Evolutionary conservation across 2,329 filamentous ascomycete species (phyloP), one percentile per base, ranked within the genome.

Genomic region (Penicillium expansum): DNA sequence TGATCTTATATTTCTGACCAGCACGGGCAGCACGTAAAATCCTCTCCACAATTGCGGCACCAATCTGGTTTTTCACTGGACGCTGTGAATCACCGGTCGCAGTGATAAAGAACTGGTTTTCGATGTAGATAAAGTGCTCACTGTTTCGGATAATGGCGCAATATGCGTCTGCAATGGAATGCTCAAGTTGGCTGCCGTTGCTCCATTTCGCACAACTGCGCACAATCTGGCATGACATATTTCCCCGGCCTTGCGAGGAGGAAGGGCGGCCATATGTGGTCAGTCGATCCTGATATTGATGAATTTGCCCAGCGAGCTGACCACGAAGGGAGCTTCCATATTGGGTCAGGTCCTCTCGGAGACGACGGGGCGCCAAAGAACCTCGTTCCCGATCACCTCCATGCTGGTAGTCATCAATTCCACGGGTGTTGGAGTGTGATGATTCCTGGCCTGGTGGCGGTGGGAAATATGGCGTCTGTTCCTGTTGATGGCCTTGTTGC

Each of bases 91-190:
- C 87, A 9, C 91, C 90, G 0, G 94, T 97, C 0, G 94, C 90
- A 0, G 92, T 96, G 70, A 95, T 97, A 80, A 97, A 99, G 79
- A 97, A 97, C 71, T 99, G 94, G 67, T 99, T 97, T 74, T 99
- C 94, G 56, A 99, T 96, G 76, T 97, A 99, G 13, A 99, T 86
- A 64, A 87, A 97, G 71, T 97, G 93, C 75, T 96, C 79, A 0
- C 94, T 94, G 55, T 90, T 90, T 48, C 87, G 81, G 67, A 97
- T 97, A 39, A 96, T 78, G 55, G 96, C 90, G 9, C 79, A 83
- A 74, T 96, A 96, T 0, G 92, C 92, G 69, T 93, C 91, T 49
- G 86, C 84, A 61, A 97, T 92, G 0, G 91, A 96, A 73, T 94
- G 91, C 66, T 89, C 86, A 0, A 82, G 85, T 10, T 94, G 76